These are phyloP conservation scores for Dendrobium officinale DNA, from an alignment of 106 monocot genomes.

Conservation along the genomic window DNA sequence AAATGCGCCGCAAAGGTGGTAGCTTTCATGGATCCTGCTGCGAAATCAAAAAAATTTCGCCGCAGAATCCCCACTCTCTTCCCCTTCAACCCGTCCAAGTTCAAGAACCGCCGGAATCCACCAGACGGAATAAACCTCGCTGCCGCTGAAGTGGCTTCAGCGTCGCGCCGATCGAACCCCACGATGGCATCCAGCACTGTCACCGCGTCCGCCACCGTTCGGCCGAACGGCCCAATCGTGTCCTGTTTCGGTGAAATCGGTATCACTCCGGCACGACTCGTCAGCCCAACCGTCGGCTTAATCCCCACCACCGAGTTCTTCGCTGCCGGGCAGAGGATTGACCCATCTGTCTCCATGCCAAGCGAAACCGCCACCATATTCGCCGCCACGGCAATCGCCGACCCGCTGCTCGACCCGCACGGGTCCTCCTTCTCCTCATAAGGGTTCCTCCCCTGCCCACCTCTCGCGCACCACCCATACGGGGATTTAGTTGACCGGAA, in stretches of 20 bases:
- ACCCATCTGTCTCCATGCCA: conserved; percentile 63
- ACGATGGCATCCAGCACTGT: conserved; percentile 45
- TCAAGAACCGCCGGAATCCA: conserved; percentile 43
- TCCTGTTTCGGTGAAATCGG: background rate
- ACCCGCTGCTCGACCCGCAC: conserved; percentile 74
- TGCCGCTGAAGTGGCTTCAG: conserved; percentile 28
- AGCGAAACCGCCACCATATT: conserved; percentile 63
- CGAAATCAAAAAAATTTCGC: conserved; percentile 24
- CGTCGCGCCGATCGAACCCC: conserved; percentile 43
- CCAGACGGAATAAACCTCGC: conserved; percentile 40
- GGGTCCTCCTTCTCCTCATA: conserved; percentile 37
- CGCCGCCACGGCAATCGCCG: conserved; percentile 73
- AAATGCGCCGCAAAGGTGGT: conserved; percentile 41
- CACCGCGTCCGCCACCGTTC: conserved; percentile 54
- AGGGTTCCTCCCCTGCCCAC: conserved; percentile 67
- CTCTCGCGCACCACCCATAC: conserved; percentile 56
- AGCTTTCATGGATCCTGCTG: conserved; percentile 3
- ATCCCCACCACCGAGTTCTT: conserved; percentile 11
- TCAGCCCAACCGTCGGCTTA: background rate
- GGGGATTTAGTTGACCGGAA: conserved; percentile 35
- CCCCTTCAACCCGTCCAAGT: conserved; percentile 40
- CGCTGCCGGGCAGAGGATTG: conserved; percentile 57
- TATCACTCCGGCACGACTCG: background rate
- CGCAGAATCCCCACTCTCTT: conserved; percentile 61
- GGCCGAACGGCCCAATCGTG: conserved; percentile 30